Conservation (phyloP, 2,329 filamentous ascomycete genomes). For the Aureobasidium sp. region DNA sequence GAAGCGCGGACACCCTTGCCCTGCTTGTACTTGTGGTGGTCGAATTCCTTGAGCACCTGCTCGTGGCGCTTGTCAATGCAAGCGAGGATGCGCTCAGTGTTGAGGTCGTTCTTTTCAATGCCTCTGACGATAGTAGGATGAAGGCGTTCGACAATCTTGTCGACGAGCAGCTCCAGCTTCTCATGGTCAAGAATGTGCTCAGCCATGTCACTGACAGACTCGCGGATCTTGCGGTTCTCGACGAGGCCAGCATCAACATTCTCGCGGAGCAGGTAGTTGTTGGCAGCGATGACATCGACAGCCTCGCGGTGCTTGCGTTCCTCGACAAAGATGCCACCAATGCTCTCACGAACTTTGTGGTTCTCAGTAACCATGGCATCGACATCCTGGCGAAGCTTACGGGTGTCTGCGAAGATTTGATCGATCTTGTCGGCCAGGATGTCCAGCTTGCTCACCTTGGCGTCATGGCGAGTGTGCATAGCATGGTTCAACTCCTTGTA, state of each 20-base stretch:
- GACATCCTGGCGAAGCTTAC: neutral
- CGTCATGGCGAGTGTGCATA: neutral
- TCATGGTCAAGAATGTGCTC: neutral
- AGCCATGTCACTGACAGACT: neutral
- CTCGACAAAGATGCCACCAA: neutral
- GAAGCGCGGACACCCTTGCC: neutral
- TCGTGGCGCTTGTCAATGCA: neutral
- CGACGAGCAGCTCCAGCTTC: neutral
- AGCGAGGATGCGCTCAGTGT: neutral
- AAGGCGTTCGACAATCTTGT: neutral
- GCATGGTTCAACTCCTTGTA: neutral
- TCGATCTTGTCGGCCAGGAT: neutral
- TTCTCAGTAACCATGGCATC: neutral
- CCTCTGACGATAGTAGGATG: neutral
- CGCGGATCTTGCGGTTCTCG: neutral
- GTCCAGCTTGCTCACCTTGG: neutral
- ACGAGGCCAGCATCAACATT: neutral
- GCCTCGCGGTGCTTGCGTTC: neutral
- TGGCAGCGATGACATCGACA: neutral
- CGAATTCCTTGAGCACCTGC: neutral
- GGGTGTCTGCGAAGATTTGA: neutral
- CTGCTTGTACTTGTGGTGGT: neutral
- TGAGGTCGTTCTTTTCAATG: neutral
- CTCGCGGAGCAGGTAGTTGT: neutral
- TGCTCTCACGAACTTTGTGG: neutral